These are phyloP conservation scores for Sphaerulina vaccinii DNA, from an alignment of 2,329 filamentous ascomycete species.

Conservation along the genomic window DNA sequence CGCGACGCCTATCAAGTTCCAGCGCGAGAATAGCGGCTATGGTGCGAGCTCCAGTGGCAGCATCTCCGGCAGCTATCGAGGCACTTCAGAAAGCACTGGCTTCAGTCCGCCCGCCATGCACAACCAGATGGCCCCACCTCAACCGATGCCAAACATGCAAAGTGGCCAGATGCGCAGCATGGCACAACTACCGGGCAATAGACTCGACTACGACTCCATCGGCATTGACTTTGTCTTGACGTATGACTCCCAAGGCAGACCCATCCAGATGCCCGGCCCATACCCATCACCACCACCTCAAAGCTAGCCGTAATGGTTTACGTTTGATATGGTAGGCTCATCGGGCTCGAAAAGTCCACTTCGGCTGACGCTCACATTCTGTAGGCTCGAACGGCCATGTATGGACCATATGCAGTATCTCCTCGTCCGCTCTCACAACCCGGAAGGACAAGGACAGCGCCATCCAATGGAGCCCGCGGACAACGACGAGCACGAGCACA, in stretches of 20 bases:
- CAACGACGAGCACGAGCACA: slow-evolving; percentile 62
- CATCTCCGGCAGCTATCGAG: slow-evolving; percentile 61
- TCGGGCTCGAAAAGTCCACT: slow-evolving; percentile 20
- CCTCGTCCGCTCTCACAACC: slow-evolving; percentile 57
- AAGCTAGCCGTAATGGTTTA: slow-evolving; percentile 21
- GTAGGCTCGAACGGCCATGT: slow-evolving; percentile 85
- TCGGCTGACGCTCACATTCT: slow-evolving; percentile 31
- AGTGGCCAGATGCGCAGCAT: slow-evolving; percentile 23
- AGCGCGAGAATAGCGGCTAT: slow-evolving; percentile 41
- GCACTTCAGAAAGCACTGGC: slow-evolving; percentile 46
- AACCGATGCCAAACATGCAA: slow-evolving; percentile 13
- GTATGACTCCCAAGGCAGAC: slow-evolving; percentile 58
- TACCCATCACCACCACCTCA: slow-evolving; percentile 64
- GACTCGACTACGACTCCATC: slow-evolving; percentile 73
- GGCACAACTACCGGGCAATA: slow-evolving; percentile 36
- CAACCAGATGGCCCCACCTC: slow-evolving; percentile 14
- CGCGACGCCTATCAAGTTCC: slow-evolving; percentile 39
- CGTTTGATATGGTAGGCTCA: slow-evolving; percentile 21
- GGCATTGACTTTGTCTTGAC: slow-evolving; percentile 89
- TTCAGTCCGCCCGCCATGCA: slow-evolving; percentile 46
- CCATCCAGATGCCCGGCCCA: slow-evolving; percentile 37
- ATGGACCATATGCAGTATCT: slow-evolving; percentile 86
- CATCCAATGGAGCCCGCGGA: slow-evolving; percentile 44
- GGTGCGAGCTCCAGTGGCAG: slow-evolving; percentile 52
- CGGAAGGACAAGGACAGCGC: slow-evolving; percentile 38